Evolutionary conservation across 1,139 yeast genomes (phyloP).

Genomic region (Casaregolazyma lundiana): DNA sequence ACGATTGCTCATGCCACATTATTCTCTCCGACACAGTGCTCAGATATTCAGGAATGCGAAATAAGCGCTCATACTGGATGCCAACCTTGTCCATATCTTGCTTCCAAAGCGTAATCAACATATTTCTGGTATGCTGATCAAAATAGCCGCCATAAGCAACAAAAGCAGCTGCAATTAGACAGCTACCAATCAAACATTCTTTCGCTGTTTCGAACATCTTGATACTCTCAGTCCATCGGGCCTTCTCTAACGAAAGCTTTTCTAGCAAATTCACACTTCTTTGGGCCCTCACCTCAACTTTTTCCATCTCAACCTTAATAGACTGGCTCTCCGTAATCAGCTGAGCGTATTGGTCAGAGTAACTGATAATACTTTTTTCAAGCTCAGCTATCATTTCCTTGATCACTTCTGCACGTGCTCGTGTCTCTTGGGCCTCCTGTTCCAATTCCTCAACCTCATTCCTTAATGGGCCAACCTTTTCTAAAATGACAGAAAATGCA

Average conservation of each 20-base stretch:
- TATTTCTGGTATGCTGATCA: constrained; percentile 49
- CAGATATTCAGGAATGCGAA: constrained; percentile 36
- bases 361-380: constrained; percentile 60
- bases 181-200: constrained; percentile 56
- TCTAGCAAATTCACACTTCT: constrained; percentile 63
- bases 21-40: constrained; percentile 41
- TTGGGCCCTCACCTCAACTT: constrained; percentile 56
- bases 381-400: constrained; percentile 77
- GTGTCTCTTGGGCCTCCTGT: constrained; percentile 55
- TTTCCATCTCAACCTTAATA: constrained; percentile 64
- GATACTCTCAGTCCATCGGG: constrained; percentile 68
- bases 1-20: constrained; percentile 51
- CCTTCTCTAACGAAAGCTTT: constrained; percentile 60
- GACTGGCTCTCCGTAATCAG: constrained; percentile 74
- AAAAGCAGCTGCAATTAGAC: constrained; percentile 59
- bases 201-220: constrained; percentile 46
- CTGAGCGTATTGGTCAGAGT: constrained; percentile 63
- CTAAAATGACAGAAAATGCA: constrained; percentile 61
- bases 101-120: constrained; percentile 42
- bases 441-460: constrained; percentile 63
- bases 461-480: constrained; percentile 69
- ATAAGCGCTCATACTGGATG: constrained; percentile 41
- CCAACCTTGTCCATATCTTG: constrained; percentile 36
- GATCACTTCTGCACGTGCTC: constrained; percentile 60
- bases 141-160: constrained; percentile 57